Percentiles rank a stretch among this genome's conserved stretches.
These are phyloP conservation scores for Peniophora sp. DNA, from an alignment of 1,284 basidiomycete genomes.

Conservation along the genomic window DNA sequence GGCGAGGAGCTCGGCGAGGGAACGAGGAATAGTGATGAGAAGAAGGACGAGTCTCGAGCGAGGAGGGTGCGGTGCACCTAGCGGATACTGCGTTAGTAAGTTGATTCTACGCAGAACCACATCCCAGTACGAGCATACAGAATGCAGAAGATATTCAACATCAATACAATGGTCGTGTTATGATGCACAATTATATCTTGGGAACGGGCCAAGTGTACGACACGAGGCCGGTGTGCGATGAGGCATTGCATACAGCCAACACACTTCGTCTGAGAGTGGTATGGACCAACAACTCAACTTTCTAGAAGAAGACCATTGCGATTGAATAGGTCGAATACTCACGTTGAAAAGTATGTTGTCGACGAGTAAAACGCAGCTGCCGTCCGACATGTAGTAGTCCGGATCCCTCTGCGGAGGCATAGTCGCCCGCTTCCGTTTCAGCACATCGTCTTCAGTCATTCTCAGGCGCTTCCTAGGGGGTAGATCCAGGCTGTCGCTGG, in stretches of 20 bases:
- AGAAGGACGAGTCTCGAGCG: conserved; percentile 54
- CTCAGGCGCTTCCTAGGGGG: background rate
- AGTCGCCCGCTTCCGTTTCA: conserved; percentile 1
- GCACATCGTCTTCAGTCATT: conserved; percentile 8
- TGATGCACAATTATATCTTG: too few relatives aligned
- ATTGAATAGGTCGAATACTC: conserved; percentile 4
- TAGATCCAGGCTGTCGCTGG: background rate
- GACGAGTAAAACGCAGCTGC: conserved; percentile 25
- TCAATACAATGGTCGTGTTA: too few relatives aligned
- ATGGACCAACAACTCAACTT: too few relatives aligned
- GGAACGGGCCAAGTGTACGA: too few relatives aligned
- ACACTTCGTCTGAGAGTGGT: too few relatives aligned
- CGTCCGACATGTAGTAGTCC: conserved; percentile 25
- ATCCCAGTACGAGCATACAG: too few relatives aligned
- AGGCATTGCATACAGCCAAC: too few relatives aligned
- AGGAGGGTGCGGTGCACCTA: conserved; percentile 61
- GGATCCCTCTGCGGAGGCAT: conserved; percentile 13
- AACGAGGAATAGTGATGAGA: conserved; percentile 53
- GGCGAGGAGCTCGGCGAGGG: conserved; percentile 38
- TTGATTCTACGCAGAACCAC: background rate
- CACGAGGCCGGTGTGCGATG: too few relatives aligned
- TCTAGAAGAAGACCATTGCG: background rate
- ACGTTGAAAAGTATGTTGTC: conserved; percentile 29
- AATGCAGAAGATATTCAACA: too few relatives aligned
- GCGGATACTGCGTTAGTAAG: background rate